phyloP scores from a whole-genome alignment of 371 early-diverging fungal species.

The Chytridiales sp. region DNA sequence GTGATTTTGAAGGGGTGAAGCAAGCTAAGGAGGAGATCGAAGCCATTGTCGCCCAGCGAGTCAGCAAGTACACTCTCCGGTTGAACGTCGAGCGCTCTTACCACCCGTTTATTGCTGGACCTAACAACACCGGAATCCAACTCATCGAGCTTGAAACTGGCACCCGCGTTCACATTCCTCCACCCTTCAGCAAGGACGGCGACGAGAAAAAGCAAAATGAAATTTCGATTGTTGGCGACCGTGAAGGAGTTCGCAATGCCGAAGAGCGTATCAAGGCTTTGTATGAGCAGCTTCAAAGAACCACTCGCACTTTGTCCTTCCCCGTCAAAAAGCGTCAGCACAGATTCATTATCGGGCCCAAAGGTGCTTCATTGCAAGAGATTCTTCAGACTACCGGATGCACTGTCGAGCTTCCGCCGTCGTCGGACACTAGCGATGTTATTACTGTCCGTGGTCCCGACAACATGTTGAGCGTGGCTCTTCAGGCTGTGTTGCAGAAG shows the following conservation, averaged over 20 bases:
- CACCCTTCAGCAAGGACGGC: constrained; percentile 42
- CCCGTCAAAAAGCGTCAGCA: constrained; percentile 86
- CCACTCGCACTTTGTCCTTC: constrained; percentile 63
- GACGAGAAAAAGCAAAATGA: constrained; percentile 48
- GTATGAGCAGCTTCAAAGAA: constrained; percentile 60
- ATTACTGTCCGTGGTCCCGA: constrained; percentile 83
- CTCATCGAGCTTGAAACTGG: constrained; percentile 61
- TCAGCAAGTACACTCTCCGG: constrained; percentile 48
- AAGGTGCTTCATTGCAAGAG: constrained; percentile 74
- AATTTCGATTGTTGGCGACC: constrained; percentile 69
- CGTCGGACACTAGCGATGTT: constrained; percentile 66
- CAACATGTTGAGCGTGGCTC: constrained; percentile 61
- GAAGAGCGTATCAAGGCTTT: constrained; percentile 58
- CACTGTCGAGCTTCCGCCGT: constrained; percentile 73
- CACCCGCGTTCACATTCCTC: constrained; percentile 80
- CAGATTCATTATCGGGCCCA: constrained; percentile 82
- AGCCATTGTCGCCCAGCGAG: constrained; percentile 56
- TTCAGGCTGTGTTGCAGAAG: constrained; percentile 75
- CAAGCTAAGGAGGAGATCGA: constrained; percentile 86
- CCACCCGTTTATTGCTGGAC: constrained; percentile 82
- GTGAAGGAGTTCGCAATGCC: constrained; percentile 66
- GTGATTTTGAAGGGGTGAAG: constrained; percentile 79
- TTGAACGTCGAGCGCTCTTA: constrained; percentile 44
- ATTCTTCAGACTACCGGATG: constrained; percentile 81
- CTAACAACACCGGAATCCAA: constrained; percentile 60